Base-by-base conservation (phyloP, 768 basidiomycete species). In the Lactarius akahatsu region DNA sequence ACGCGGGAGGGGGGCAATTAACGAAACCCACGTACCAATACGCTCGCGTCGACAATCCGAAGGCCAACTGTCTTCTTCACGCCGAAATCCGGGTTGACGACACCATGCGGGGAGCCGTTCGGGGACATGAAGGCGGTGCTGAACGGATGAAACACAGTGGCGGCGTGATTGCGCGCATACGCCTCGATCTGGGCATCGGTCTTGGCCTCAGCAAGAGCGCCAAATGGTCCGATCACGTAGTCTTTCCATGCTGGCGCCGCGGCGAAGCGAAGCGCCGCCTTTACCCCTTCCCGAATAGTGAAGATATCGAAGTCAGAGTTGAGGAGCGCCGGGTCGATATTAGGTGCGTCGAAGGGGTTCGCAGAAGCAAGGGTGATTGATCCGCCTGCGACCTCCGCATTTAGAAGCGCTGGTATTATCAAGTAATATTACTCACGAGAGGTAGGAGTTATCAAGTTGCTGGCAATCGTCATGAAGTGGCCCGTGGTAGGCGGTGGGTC, bases 51-150 rank as follows among this genome's bases (percentile, higher is more conserved):
- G 65, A 74, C 72, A 41, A 80, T 77, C 56, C 82, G 74, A 36
- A 85, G 71, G 63, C 80, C 79, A 38, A 64, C 59, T 18, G 80
- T 75, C 20, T 82, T 82, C 68, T 84, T 78, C 1, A 85, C 82
- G 15, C 72, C 69, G 26, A 81, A 70, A 50, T 77, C 72, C 40
- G 75, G 73, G 69, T 81, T 79, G 59, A 84, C 80, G 7, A 83
- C 82, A 47, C 82, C 83, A 34, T 62, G 34, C 34, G 43, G 54
- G 20, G 68, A 67, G 11, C 68, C 71, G 28, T 71, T 70, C 7
- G 78, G 76, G 41, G 79, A 72, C 80, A 85, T 82, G 2, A 79
- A 72, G 59, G 78, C 78, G 4, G 81, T 80, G 15, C 80, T 73
- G 28, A 71, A 61, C 32, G 73, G 73, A 61, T 77, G 75, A 66